These are phyloP conservation scores for Aspergillus quadrilineatus DNA, from an alignment of 2,329 filamentous ascomycete species.

Conservation along the genomic window DNA sequence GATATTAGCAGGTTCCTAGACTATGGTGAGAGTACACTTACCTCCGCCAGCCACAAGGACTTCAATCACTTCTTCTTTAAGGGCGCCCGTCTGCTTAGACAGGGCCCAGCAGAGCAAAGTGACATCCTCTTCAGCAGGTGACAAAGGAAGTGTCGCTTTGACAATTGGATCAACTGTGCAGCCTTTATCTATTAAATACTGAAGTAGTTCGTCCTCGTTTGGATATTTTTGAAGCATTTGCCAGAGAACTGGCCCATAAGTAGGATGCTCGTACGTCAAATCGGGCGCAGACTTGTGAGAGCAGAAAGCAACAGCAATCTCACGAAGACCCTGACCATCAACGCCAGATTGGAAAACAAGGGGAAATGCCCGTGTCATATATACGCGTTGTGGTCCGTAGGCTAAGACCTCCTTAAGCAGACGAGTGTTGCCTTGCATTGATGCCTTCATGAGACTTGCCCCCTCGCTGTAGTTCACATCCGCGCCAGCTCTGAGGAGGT, in stretches of 20 bases:
- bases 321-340: not conserved
- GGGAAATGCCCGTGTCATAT: conserved; percentile 4
- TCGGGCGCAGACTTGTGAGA: conserved; percentile 6
- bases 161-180: conserved; percentile 8
- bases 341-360: conserved; percentile 3
- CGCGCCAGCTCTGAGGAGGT: conserved; percentile 6
- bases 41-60: conserved; percentile 2
- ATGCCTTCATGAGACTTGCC: conserved; percentile 1
- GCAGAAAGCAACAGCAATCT: conserved; percentile 11
- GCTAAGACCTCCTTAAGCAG: conserved; percentile 5
- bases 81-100: not conserved
- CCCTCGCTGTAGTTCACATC: conserved; percentile 13
- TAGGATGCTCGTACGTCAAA: conserved; percentile 4
- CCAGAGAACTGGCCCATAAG: conserved; percentile 3
- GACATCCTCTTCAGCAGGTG: not conserved
- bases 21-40: not conserved
- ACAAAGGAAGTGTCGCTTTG: not conserved
- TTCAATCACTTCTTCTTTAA: conserved; percentile 4
- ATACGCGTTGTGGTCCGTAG: not conserved
- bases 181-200: conserved; percentile 6
- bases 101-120: conserved; percentile 11
- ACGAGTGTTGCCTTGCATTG: not conserved
- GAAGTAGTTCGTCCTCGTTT: conserved; percentile 4
- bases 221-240: conserved; percentile 6
- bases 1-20: not conserved